Conservation (phyloP, 306 rosid species). For the Elaeagnus macrophylla region DNA sequence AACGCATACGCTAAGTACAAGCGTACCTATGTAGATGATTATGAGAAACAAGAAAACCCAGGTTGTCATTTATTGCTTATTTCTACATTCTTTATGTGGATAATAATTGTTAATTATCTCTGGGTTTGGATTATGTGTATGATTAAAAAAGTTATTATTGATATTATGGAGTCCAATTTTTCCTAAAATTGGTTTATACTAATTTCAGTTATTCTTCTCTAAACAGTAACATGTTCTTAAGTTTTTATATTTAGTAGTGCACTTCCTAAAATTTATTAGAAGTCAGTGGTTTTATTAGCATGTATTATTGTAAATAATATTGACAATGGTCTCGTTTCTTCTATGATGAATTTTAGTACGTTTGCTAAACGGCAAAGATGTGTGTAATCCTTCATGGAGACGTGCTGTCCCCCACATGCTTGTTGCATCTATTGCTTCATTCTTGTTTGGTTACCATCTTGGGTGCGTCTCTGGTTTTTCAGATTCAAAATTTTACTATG, state of each 20-base stretch:
- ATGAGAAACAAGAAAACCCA: slow-evolving; percentile 39
- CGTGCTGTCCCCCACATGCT: slow-evolving; percentile 54
- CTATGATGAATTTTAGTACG: slow-evolving; percentile 25
- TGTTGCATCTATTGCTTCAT: slow-evolving; percentile 62
- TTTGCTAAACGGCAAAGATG: slow-evolving; percentile 33
- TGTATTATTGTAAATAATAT: slow-evolving; percentile 13
- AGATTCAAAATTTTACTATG: slow-evolving; percentile 15
- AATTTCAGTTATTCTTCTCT: too few relatives aligned
- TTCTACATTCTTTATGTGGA: background rate
- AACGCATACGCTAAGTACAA: slow-evolving; percentile 18
- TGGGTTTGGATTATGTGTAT: too few relatives aligned
- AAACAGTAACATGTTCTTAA: too few relatives aligned
- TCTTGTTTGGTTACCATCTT: slow-evolving; percentile 78
- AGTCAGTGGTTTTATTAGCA: background rate
- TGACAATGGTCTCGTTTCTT: slow-evolving; percentile 23
- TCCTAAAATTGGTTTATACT: too few relatives aligned
- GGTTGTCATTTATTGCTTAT: slow-evolving; percentile 21
- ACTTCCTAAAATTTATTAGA: too few relatives aligned
- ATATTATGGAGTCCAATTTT: too few relatives aligned
- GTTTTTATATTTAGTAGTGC: too few relatives aligned
- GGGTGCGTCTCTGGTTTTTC: slow-evolving; percentile 39
- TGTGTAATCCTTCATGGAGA: slow-evolving; percentile 49
- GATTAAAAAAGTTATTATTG: too few relatives aligned
- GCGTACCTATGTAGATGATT: slow-evolving; percentile 30
- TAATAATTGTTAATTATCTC: too few relatives aligned